A percentile compares a stretch with the other conserved stretches of the same genome.
phyloP scores from a whole-genome alignment of 345 rosid species.

The Citrus medica region DNA sequence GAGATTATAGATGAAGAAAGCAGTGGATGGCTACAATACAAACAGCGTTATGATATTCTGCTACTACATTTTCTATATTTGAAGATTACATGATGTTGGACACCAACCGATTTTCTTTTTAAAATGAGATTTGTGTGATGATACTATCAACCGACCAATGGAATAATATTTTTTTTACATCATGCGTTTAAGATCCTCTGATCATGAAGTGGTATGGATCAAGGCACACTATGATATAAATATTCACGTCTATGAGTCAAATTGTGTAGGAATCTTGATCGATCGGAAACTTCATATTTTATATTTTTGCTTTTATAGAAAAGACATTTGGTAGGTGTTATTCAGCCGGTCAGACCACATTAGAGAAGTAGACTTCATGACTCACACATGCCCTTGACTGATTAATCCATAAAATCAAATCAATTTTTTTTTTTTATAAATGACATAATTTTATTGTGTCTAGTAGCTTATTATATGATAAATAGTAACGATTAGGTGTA shows the following conservation, averaged over 20 bases:
- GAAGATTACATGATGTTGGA: not conserved
- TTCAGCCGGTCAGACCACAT: no score
- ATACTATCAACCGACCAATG: not conserved
- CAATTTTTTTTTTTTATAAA: no score
- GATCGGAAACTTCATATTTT: not conserved
- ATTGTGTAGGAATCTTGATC: not conserved
- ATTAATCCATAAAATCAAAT: no score
- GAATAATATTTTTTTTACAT: not conserved
- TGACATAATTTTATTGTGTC: no score
- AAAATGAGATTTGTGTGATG: not conserved
- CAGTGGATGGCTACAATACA: not conserved
- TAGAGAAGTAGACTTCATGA: no score
- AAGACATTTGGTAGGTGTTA: no score
- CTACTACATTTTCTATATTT: not conserved
- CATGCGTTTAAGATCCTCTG: constrained; percentile 2
- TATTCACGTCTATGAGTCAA: not conserved
- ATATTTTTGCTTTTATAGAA: not conserved
- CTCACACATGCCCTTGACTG: no score
- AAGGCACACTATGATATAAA: not conserved
- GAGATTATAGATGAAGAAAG: not conserved
- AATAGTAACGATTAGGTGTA: not conserved
- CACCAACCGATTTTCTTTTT: not conserved
- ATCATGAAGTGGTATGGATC: not conserved
- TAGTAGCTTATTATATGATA: not conserved
- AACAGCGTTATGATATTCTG: not conserved